Evolutionary conservation across 305 asterid species (phyloP), one percentile per base, ranked within the genome.

Genomic region (Fraxinus dipetala): DNA sequence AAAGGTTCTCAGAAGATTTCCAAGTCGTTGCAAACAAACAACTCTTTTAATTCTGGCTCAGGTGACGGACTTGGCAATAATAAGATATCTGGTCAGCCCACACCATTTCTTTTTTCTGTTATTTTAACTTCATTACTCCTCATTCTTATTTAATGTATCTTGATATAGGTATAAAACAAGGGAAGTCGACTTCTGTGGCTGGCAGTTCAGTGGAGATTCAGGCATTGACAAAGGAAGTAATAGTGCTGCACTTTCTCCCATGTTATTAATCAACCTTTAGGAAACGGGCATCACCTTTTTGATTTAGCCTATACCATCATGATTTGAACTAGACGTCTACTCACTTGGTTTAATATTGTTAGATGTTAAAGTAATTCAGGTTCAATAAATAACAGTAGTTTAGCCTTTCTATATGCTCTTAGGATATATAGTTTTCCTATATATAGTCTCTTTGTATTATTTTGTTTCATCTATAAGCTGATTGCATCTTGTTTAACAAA

Each of bases 1-100:
- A 93, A 86, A 89, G 85, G 84, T 32, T 86, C 94, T 74, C 94
- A 88, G 82, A 94, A 86, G 91, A 85, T 24, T 85, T 78, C 86
- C 35, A 94, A 93, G 85, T 94, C 98, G 5, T 81, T 94, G 80
- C 94, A 90, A 86, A 88, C 94, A 31, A 93, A 83, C 86, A 90
- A 90, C 86, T 87, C 88, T 40, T 85, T 88, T 40, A 88, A 83
- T 85, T 75, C 89, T 69, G 89, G 84, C 54, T 38, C 83, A 13
- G 87, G 81, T 34, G 97, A 91, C 77, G 91, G 86, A 81, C 79
- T 72, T 30, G 81, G 83, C 72, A 56, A 84, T 69, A 86, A 79
- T 80, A 89, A 87, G 88, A 86, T 82, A 75, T 82, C 90, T 36
- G 93, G 94, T 89, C 24, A n/a, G 90, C 69, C 45, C 6, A 13